Percentiles rank a stretch among this genome's conserved stretches.
Conservation (phyloP, 371 early-diverging fungal species). For the Actinomucor elegans region DNA sequence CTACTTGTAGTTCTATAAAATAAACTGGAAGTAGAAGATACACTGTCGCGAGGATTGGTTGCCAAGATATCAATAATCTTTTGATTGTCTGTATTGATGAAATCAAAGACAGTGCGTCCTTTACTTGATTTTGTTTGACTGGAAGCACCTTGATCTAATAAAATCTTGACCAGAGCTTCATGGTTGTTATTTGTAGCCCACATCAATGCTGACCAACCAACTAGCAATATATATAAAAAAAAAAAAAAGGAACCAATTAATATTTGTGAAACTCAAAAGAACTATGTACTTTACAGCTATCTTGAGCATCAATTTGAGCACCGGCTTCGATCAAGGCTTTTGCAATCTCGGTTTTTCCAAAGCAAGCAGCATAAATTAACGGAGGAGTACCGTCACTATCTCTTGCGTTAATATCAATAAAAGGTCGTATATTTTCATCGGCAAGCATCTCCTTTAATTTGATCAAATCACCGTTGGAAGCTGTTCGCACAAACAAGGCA, state of each 20-base stretch:
- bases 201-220: slow-evolving; percentile 95
- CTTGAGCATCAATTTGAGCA: slow-evolving; percentile 77
- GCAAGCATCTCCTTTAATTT: slow-evolving; percentile 75
- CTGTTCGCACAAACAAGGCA: slow-evolving; percentile 56
- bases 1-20: slow-evolving; percentile 31
- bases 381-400: slow-evolving; percentile 88
- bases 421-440: slow-evolving; percentile 39
- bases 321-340: slow-evolving; percentile 72
- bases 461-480: slow-evolving; percentile 89
- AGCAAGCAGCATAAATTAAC: slow-evolving; percentile 87
- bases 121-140: slow-evolving; percentile 67
- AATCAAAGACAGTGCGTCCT: slow-evolving; percentile 82
- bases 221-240: slow-evolving; percentile 27
- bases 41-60: slow-evolving; percentile 59
- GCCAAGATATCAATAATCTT: slow-evolving; percentile 60
- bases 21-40: slow-evolving; percentile 51
- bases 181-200: slow-evolving; percentile 94
- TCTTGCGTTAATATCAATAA: slow-evolving; percentile 74
- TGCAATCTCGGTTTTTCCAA: slow-evolving; percentile 77
- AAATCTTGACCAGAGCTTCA: slow-evolving; percentile 68
- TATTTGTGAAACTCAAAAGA: no score
- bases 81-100: slow-evolving; percentile 61
- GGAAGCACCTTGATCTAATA: slow-evolving; percentile 81
- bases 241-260: not conserved
- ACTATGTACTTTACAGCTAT: slow-evolving; percentile 62